Evolutionary conservation across 345 rosid species (phyloP), one percentile per base, ranked within the genome.

Genomic region (Moricandia arvensis): DNA sequence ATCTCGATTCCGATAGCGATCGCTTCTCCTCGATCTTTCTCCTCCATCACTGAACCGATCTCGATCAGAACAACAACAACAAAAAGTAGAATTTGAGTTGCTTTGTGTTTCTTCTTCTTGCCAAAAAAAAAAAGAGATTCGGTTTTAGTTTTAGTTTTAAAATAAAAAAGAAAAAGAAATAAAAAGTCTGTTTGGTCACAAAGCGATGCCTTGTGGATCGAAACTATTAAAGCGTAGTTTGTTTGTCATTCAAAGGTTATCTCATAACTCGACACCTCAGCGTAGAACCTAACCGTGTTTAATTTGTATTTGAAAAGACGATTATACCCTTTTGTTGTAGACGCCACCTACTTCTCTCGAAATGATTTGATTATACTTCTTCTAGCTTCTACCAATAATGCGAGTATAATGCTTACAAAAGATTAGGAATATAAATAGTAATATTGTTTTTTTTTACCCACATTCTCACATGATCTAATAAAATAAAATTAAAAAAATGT

Each of bases 1-100:
- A 55, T 71, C 34, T 86, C 72, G 64, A 90, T 85, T 53, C 91
- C 96, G 49, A 91, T 15, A 30, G 79, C 86, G 35, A 88, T 71
- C 51, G 83, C 81, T 35, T 77, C 87, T 45, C 76, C 81, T 63
- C 85, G 82, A 79, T 61, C 81, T 80, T 33, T 63, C 66, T 81
- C 86, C 91, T 88, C 83, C 84, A 89, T 83, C 55, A 68, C 27
- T 59, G 11, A 21, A 45, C 12, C 18, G 27, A 45, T 49, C 63
- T 35, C 35, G 35, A 70, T 75, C 67, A 66, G 8, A 34, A 10
- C 16, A 63, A 30, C 27, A 26, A 27, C 27, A 18, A 13, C 13
- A 5, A 47, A 37, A 63, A 45, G 41, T 4, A 51, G 55, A 63
- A 27, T 33, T 57, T 34, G 27, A 71, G 76, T 77, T 76, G 80